These are phyloP conservation scores for Cladosporium cucumerinum DNA, from an alignment of 2,329 filamentous ascomycete species.

Conservation along the genomic window DNA sequence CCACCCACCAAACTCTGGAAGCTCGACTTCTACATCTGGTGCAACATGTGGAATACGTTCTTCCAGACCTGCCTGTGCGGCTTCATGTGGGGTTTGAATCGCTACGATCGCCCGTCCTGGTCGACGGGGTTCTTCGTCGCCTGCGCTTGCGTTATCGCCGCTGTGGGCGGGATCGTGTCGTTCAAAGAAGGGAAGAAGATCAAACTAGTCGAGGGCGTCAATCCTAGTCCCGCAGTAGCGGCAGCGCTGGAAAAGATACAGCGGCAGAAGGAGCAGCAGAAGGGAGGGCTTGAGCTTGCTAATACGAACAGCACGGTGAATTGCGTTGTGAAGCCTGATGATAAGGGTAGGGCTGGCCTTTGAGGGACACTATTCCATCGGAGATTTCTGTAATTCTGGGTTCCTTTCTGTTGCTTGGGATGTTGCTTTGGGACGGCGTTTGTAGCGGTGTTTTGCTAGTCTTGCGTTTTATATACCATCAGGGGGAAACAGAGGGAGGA, in stretches of 20 bases:
- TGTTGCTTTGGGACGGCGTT: not conserved
- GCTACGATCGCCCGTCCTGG: constrained; percentile 70
- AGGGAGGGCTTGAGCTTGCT: not conserved
- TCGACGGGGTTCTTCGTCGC: constrained; percentile 72
- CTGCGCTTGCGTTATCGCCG: constrained; percentile 67
- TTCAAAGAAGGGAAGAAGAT: constrained; percentile 67
- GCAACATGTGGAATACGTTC: constrained; percentile 74
- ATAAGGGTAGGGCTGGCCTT: not conserved
- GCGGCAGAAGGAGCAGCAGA: not conserved
- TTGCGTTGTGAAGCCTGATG: not conserved
- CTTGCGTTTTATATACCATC: not conserved
- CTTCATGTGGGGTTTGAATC: constrained; percentile 67
- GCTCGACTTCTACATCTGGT: constrained; percentile 74
- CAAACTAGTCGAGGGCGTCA: constrained; percentile 69
- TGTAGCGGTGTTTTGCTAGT: not conserved
- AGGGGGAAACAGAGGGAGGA: not conserved
- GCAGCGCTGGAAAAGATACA: constrained; percentile 8
- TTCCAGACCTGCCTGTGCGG: constrained; percentile 71
- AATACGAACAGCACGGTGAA: not conserved
- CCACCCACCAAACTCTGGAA: constrained; percentile 68
- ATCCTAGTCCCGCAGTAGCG: constrained; percentile 8
- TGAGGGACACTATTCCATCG: not conserved
- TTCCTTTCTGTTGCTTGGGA: not conserved
- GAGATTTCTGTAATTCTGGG: not conserved
- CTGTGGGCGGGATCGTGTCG: constrained; percentile 64